Percentiles rank a stretch among this genome's conserved stretches.
Evolutionary conservation across 1,284 basidiomycete genomes (phyloP).

Genomic region (Fistulinella cinereoalba): DNA sequence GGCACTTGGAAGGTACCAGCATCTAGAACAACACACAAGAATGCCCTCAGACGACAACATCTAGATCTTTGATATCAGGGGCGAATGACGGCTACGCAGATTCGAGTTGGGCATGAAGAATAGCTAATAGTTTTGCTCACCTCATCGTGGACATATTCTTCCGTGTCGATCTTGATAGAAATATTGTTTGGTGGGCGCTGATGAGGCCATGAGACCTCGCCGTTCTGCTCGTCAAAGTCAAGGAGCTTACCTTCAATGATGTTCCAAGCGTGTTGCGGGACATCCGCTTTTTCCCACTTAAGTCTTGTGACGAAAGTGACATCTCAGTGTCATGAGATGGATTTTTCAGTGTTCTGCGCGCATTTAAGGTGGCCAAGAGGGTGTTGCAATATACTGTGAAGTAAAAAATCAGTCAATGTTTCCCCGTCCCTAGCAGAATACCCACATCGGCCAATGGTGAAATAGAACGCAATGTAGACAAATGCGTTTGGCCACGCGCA

Average conservation of each 20-base stretch:
- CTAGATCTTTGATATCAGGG: no score
- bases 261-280: neutral
- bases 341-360: conserved; percentile 37
- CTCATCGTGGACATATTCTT: conserved; percentile 23
- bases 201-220: no score
- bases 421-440: neutral
- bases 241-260: no score
- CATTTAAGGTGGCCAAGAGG: conserved; percentile 50
- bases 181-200: no score
- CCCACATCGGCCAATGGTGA: conserved; percentile 42
- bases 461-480: conserved; percentile 49
- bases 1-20: no score
- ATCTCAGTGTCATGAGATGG: conserved; percentile 4
- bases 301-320: conserved; percentile 14
- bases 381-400: conserved; percentile 48
- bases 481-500: conserved; percentile 38
- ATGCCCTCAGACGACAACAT: no score
- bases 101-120: no score
- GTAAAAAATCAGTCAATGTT: neutral
- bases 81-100: no score
- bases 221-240: no score
- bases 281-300: conserved; percentile 6
- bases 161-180: conserved; percentile 19
- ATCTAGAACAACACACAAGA: no score
- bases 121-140: no score